A percentile compares a stretch with the other conserved stretches of the same genome.
These are phyloP conservation scores for Purpureocillium lavendulum DNA, from an alignment of 2,329 filamentous ascomycete species.

Conservation along the genomic window DNA sequence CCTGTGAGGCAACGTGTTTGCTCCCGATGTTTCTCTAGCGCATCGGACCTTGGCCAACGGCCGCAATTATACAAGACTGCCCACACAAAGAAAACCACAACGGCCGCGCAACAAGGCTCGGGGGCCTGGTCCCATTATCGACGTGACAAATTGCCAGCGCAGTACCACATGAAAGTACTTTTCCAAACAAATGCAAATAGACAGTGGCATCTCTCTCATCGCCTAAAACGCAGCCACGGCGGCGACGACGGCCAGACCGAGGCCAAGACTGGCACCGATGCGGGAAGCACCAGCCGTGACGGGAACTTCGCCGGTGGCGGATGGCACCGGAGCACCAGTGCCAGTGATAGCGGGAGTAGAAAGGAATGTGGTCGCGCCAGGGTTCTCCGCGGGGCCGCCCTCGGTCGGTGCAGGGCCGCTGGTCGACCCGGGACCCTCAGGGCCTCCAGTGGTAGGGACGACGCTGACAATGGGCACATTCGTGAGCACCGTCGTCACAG, in stretches of 20 bases:
- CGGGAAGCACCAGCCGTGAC: slow-evolving; percentile 31
- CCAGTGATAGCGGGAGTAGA: slow-evolving; percentile 18
- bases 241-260: slow-evolving; percentile 36
- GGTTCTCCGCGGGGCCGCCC: slow-evolving; percentile 10
- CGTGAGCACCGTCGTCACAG: slow-evolving; percentile 42
- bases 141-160: too few species aligned
- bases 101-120: too few species aligned
- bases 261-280: slow-evolving; percentile 33
- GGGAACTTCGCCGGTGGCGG: slow-evolving; percentile 24
- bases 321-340: slow-evolving; percentile 25
- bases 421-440: slow-evolving; percentile 10
- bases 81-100: too few species aligned
- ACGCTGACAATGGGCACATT: slow-evolving; percentile 46
- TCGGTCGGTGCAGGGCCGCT: slow-evolving; percentile 7
- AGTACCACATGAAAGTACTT: too few species aligned
- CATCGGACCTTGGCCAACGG: too few species aligned
- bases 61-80: too few species aligned
- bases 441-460: slow-evolving; percentile 21
- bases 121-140: too few species aligned
- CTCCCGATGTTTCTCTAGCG: too few species aligned
- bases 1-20: too few species aligned
- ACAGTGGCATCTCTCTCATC: slow-evolving; percentile 1
- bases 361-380: slow-evolving; percentile 6
- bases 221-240: slow-evolving; percentile 40
- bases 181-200: too few species aligned